These are phyloP conservation scores for Botrytis pseudocinerea DNA, from an alignment of 2,329 filamentous ascomycete genomes.

Conservation along the genomic window DNA sequence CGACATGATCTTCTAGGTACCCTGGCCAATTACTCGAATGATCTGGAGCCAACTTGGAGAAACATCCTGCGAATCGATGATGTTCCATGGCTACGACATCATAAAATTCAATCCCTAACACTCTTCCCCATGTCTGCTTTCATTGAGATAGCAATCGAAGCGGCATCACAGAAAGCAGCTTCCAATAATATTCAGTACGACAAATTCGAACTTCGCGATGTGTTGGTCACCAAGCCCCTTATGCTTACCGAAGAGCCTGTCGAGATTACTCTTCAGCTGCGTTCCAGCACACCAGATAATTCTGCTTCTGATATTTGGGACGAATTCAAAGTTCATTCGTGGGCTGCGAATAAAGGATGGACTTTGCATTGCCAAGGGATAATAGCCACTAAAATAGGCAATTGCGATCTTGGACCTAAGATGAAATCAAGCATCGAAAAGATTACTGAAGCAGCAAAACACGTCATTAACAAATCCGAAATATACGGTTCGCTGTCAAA, in stretches of 20 bases:
- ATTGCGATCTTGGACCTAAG: not conserved
- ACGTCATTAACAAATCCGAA: conserved; percentile 15
- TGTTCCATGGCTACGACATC: conserved; percentile 42
- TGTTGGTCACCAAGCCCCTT: conserved; percentile 19
- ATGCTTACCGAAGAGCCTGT: conserved; percentile 42
- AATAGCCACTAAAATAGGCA: not conserved
- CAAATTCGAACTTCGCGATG: conserved; percentile 29
- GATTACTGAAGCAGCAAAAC: conserved; percentile 2
- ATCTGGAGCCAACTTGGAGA: conserved; percentile 22
- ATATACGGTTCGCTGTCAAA: conserved; percentile 14
- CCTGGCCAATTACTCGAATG: conserved; percentile 16
- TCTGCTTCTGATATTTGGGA: conserved; percentile 15
- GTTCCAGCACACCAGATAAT: conserved; percentile 46
- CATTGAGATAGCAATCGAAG: conserved; percentile 41
- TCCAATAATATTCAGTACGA: conserved; percentile 42
- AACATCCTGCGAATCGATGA: conserved; percentile 18
- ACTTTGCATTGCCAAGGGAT: conserved; percentile 55
- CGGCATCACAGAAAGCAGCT: conserved; percentile 26
- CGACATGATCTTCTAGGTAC: conserved; percentile 21
- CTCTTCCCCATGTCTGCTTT: conserved; percentile 40
- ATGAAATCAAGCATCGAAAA: conserved; percentile 4
- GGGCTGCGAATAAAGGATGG: conserved; percentile 19
- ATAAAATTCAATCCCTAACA: conserved; percentile 48
- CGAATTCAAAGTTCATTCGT: conserved; percentile 24
- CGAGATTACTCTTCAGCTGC: conserved; percentile 52